These are phyloP conservation scores for Neltuma alba DNA, from an alignment of 306 rosid species.

Conservation along the genomic window DNA sequence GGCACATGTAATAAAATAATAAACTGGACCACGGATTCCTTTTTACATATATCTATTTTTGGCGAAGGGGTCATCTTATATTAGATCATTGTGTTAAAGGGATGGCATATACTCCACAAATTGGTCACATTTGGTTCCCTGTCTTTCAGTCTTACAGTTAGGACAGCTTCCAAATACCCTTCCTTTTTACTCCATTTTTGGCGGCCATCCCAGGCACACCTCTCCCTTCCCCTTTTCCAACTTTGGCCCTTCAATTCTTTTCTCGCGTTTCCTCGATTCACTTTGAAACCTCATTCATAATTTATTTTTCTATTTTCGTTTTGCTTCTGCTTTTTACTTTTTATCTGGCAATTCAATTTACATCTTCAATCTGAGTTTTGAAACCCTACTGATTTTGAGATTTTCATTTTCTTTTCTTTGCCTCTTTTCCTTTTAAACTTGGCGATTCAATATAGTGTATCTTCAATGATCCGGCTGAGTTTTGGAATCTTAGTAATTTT, in stretches of 20 bases:
- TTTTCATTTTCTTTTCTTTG: neutral
- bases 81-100: slow-evolving; percentile 35
- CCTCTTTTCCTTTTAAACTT: neutral
- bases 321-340: neutral
- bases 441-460: neutral
- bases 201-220: slow-evolving; percentile 46
- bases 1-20: neutral
- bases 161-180: slow-evolving; percentile 12
- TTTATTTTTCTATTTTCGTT: neutral
- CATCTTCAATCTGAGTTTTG: neutral
- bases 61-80: neutral
- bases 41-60: neutral
- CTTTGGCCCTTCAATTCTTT: neutral
- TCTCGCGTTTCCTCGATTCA: slow-evolving; percentile 22
- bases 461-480: neutral
- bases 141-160: slow-evolving; percentile 13
- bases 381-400: neutral
- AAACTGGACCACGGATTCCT: neutral
- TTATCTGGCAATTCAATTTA: neutral
- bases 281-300: slow-evolving; percentile 11
- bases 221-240: slow-evolving; percentile 32
- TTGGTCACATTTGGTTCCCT: slow-evolving; percentile 25
- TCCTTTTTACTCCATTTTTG: slow-evolving; percentile 42
- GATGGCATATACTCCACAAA: slow-evolving; percentile 38
- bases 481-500: neutral